Conservation (phyloP, 306 rosid species). For the Cicer pinnatifidum region DNA sequence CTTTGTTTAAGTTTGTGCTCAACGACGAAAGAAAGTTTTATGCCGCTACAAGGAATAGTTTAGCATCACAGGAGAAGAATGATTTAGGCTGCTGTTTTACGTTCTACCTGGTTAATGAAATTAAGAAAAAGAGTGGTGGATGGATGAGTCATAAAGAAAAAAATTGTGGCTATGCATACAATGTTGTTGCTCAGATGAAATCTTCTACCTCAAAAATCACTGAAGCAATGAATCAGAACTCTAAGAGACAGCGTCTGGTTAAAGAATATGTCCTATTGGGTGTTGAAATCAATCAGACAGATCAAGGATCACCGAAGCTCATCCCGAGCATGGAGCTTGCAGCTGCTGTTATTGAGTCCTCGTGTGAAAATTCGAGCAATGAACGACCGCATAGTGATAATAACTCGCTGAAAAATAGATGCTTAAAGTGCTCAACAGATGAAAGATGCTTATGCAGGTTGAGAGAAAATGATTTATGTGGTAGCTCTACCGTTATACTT, state of each 20-base stretch:
- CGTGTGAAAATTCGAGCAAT: conserved; percentile 47
- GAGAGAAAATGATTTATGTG: conserved; percentile 42
- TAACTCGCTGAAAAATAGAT: conserved; percentile 46
- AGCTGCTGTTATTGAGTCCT: conserved; percentile 67
- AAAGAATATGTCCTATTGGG: conserved; percentile 69
- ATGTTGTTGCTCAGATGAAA: conserved; percentile 79
- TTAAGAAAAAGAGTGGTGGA: conserved; percentile 75
- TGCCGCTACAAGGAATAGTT: conserved; percentile 67
- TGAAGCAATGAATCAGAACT: conserved; percentile 45
- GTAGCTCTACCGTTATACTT: conserved; percentile 59
- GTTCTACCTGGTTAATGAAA: conserved; percentile 76
- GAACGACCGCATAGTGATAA: conserved; percentile 42
- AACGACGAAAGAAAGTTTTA: conserved; percentile 62
- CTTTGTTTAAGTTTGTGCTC: conserved; percentile 76
- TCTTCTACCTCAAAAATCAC: conserved; percentile 52
- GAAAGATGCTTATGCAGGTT: conserved; percentile 48
- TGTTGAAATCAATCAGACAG: conserved; percentile 61
- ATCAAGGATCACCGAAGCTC: conserved; percentile 56
- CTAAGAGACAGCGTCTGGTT: conserved; percentile 35
- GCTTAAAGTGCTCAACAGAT: conserved; percentile 48
- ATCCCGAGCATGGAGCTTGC: conserved; percentile 68
- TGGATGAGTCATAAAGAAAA: conserved; percentile 77
- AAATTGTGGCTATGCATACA: conserved; percentile 65
- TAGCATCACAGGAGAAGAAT: conserved; percentile 62
- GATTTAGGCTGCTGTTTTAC: conserved; percentile 66